Percentiles rank a stretch among this genome's conserved stretches.
These are phyloP conservation scores for Exophiala aquamarina DNA, from an alignment of 2,329 filamentous ascomycete species.

Conservation along the genomic window DNA sequence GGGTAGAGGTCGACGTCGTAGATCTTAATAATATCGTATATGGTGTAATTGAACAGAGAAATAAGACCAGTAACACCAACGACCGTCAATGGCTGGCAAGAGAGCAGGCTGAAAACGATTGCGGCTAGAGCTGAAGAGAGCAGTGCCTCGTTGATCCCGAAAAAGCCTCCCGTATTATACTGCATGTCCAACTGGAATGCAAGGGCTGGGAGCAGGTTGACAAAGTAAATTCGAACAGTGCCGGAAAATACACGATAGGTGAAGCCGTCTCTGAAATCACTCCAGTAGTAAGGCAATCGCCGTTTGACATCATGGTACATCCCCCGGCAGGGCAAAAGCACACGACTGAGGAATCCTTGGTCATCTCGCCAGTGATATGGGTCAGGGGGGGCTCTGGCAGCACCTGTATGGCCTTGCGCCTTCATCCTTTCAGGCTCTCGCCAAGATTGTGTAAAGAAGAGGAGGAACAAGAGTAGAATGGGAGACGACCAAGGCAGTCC, in stretches of 20 bases:
- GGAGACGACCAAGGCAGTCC: too few species aligned
- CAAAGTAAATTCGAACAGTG: constrained; percentile 60
- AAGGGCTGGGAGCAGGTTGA: constrained; percentile 56
- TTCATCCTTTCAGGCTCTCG: too few species aligned
- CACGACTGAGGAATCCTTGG: constrained; percentile 34
- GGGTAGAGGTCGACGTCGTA: constrained; percentile 54
- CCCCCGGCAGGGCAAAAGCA: constrained; percentile 48
- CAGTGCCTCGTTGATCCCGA: constrained; percentile 57
- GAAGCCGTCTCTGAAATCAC: constrained; percentile 55
- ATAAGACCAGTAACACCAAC: constrained; percentile 59
- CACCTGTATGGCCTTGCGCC: neutral
- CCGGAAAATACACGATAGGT: constrained; percentile 57
- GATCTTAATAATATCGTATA: constrained; percentile 55
- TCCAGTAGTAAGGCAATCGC: constrained; percentile 56
- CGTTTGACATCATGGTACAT: constrained; percentile 57
- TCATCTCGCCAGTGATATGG: constrained; percentile 43
- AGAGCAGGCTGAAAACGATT: constrained; percentile 54
- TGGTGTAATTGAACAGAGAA: constrained; percentile 59
- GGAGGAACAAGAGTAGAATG: too few species aligned
- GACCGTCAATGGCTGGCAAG: constrained; percentile 56
- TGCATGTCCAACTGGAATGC: constrained; percentile 62
- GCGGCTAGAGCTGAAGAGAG: constrained; percentile 57
- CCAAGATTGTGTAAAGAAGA: too few species aligned
- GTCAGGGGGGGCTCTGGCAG: constrained; percentile 17
- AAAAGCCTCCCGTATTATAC: constrained; percentile 54